Percentiles rank a stretch among this genome's conserved stretches.
phyloP scores from a whole-genome alignment of 164 flowering plant genomes.

The Brasenia schreberi region DNA sequence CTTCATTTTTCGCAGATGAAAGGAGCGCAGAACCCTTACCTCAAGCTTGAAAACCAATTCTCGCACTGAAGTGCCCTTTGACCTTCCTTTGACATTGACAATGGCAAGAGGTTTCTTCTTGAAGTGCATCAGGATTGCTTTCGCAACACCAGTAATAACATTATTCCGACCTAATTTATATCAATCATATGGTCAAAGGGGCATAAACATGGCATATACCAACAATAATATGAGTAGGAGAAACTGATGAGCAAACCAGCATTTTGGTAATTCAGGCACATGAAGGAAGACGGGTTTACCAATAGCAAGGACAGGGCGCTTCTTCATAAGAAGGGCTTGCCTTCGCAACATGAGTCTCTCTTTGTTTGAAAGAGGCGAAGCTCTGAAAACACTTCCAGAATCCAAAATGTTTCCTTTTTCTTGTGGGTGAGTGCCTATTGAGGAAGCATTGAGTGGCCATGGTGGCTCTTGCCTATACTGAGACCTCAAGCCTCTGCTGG shows the following conservation, averaged over 20 bases:
- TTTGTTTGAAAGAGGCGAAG: constrained; percentile 48
- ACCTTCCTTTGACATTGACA: constrained; percentile 90
- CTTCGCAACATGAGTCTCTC: constrained; percentile 80
- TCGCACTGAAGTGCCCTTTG: constrained; percentile 81
- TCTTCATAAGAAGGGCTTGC: constrained; percentile 77
- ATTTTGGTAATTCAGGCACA: neutral
- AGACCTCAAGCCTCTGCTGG: too few species aligned
- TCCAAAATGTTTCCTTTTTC: constrained; percentile 1
- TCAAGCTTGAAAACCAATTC: constrained; percentile 67
- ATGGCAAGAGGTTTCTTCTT: constrained; percentile 74
- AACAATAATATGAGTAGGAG: neutral
- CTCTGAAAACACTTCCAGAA: constrained; percentile 11
- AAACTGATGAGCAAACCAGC: neutral
- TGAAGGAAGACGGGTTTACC: constrained; percentile 28
- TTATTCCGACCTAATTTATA: constrained; percentile 58
- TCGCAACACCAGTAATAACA: constrained; percentile 66
- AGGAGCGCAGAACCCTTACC: constrained; percentile 23
- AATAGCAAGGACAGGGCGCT: constrained; percentile 70
- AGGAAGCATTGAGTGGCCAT: too few species aligned
- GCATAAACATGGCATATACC: too few species aligned
- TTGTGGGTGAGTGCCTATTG: too few species aligned
- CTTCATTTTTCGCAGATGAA: neutral
- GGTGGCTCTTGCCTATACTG: too few species aligned
- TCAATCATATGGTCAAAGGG: too few species aligned
- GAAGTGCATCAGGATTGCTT: constrained; percentile 66